phyloP scores from a whole-genome alignment of 2,329 filamentous ascomycete species.

The Basipetospora sp. region DNA sequence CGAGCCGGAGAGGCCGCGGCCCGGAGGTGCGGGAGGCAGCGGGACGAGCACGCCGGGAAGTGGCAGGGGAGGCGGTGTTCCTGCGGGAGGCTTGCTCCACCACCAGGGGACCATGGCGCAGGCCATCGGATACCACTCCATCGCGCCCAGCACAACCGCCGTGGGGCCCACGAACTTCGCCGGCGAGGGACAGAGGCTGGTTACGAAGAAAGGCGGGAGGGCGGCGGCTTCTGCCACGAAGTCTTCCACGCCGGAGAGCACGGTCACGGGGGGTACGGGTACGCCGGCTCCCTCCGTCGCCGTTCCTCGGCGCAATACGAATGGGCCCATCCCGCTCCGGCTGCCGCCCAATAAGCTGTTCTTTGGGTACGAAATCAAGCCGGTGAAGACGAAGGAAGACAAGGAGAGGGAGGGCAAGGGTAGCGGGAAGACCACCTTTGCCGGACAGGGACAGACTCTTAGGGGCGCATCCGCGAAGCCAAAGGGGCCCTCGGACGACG shows the following conservation, averaged over 20 bases:
- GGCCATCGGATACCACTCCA: slow-evolving; percentile 88
- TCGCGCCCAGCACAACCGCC: slow-evolving; percentile 61
- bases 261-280: slow-evolving; percentile 15
- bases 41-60: slow-evolving; percentile 80
- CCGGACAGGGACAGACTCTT: slow-evolving; percentile 65
- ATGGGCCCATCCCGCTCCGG: slow-evolving; percentile 63
- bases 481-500: slow-evolving; percentile 1
- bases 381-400: slow-evolving; percentile 64
- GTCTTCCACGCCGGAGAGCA: slow-evolving; percentile 55
- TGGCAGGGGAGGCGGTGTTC: slow-evolving; percentile 40
- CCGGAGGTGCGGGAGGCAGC: slow-evolving; percentile 39
- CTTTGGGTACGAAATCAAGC: slow-evolving; percentile 88
- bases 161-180: slow-evolving; percentile 65
- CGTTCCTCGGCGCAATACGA: slow-evolving; percentile 11
- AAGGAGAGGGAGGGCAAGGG: slow-evolving; percentile 49
- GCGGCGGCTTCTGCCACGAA: slow-evolving; percentile 48
- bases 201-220: slow-evolving; percentile 64
- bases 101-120: slow-evolving; percentile 89
- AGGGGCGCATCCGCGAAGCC: slow-evolving; percentile 29
- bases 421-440: slow-evolving; percentile 57
- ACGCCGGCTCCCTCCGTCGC: slow-evolving; percentile 24
- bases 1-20: slow-evolving; percentile 58
- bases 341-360: slow-evolving; percentile 83
- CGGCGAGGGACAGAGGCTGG: slow-evolving; percentile 67
- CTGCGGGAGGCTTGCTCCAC: slow-evolving; percentile 61